Conservation (phyloP, 2,329 filamentous ascomycete genomes). For the Phoma sp. region DNA sequence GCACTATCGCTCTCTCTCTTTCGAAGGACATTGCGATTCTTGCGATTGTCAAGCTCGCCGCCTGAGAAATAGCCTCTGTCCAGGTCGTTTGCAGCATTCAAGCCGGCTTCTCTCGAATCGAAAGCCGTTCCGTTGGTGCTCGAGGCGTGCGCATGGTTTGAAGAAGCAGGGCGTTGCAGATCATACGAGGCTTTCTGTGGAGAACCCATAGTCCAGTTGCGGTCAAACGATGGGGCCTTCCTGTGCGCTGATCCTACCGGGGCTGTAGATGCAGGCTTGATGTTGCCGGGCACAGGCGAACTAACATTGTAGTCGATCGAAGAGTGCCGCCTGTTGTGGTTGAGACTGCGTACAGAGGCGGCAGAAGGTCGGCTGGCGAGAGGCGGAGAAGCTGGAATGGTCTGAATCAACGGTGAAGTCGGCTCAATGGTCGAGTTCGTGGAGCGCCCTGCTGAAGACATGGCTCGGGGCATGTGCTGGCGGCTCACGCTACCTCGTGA, state of each 20-base stretch:
- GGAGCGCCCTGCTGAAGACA: conserved; percentile 42
- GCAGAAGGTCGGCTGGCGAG: conserved; percentile 71
- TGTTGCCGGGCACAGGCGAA: conserved; percentile 33
- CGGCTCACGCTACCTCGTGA: conserved; percentile 34
- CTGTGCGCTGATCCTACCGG: conserved; percentile 52
- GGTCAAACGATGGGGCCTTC: conserved; percentile 66
- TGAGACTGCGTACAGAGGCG: conserved; percentile 80
- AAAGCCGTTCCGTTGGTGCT: conserved; percentile 41
- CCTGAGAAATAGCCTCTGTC: conserved; percentile 96
- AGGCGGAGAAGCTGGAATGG: conserved; percentile 51
- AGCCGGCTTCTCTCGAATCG: conserved; percentile 36
- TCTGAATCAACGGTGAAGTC: conserved; percentile 55
- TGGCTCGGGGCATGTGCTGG: conserved; percentile 41
- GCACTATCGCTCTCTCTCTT: conserved; percentile 74
- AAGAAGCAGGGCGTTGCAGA: conserved; percentile 41
- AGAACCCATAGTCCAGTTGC: conserved; percentile 63
- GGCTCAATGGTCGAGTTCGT: conserved; percentile 41
- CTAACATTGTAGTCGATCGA: conserved; percentile 74
- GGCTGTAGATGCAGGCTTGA: conserved; percentile 29
- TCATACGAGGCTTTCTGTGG: conserved; percentile 42
- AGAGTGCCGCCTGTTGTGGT: conserved; percentile 86
- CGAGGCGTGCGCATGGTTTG: conserved; percentile 40
- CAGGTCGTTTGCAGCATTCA: conserved; percentile 62
- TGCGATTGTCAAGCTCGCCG: conserved; percentile 78
- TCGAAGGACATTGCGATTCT: conserved; percentile 72